A percentile compares a stretch with the other conserved stretches of the same genome.
phyloP scores from a whole-genome alignment of 345 rosid species.

The Barbarea vulgaris region DNA sequence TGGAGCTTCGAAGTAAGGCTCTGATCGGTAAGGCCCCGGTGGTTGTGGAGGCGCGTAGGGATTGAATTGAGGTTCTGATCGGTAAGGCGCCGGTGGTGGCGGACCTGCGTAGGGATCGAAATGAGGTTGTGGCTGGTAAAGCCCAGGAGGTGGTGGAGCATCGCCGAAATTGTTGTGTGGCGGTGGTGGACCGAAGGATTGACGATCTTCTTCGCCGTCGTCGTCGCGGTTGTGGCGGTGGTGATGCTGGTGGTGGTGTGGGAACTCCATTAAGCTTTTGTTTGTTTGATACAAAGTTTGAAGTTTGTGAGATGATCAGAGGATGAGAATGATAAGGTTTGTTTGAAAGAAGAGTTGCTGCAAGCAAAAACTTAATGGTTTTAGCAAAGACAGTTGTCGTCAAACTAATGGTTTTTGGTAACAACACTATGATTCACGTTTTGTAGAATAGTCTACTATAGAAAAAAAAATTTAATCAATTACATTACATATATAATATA shows the following conservation, averaged over 20 bases:
- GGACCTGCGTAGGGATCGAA: slow-evolving; percentile 44
- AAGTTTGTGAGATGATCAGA: slow-evolving; percentile 1
- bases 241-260: slow-evolving; percentile 43
- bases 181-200: slow-evolving; percentile 45
- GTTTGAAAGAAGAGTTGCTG: not conserved
- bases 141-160: slow-evolving; percentile 24
- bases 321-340: not conserved
- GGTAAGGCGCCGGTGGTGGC: slow-evolving; percentile 33
- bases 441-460: not conserved
- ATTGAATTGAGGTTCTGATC: not conserved
- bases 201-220: slow-evolving; percentile 42
- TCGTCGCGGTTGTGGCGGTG: slow-evolving; percentile 38
- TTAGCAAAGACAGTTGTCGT: not conserved
- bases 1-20: slow-evolving; percentile 37
- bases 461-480: too few relatives aligned
- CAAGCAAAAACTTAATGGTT: not conserved
- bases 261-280: slow-evolving; percentile 50
- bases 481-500: too few relatives aligned
- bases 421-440: not conserved
- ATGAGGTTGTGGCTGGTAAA: slow-evolving; percentile 10
- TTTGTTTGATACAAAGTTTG: not conserved
- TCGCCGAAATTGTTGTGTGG: slow-evolving; percentile 25
- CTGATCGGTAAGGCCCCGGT: slow-evolving; percentile 18
- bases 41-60: slow-evolving; percentile 33
- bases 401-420: not conserved